These are phyloP conservation scores for Xerocomus potaroensis DNA, from an alignment of 768 basidiomycete species.

Conservation along the genomic window DNA sequence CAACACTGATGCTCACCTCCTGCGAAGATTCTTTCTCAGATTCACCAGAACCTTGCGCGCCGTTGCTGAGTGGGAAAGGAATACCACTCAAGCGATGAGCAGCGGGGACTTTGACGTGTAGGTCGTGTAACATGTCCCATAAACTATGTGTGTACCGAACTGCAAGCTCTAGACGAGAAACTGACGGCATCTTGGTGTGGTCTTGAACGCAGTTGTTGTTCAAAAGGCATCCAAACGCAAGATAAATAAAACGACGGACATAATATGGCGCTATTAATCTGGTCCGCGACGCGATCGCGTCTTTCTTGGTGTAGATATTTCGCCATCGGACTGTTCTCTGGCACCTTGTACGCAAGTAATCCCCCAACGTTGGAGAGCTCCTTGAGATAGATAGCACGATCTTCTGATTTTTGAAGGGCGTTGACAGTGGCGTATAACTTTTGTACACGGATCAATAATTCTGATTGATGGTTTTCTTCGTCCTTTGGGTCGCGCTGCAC, in stretches of 20 bases:
- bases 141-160: slow-evolving; percentile 63
- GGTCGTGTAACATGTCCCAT: slow-evolving; percentile 54
- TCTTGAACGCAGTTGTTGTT: slow-evolving; percentile 35
- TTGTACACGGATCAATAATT: slow-evolving; percentile 53
- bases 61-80: slow-evolving; percentile 36
- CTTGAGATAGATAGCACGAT: slow-evolving; percentile 56
- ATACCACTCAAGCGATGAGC: slow-evolving; percentile 40
- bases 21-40: slow-evolving; percentile 32
- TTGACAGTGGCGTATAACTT: slow-evolving; percentile 64
- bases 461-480: slow-evolving; percentile 40
- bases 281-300: slow-evolving; percentile 79
- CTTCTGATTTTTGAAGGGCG: slow-evolving; percentile 48
- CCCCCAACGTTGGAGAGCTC: slow-evolving; percentile 75
- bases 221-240: neutral
- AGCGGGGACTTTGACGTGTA: slow-evolving; percentile 42
- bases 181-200: slow-evolving; percentile 43
- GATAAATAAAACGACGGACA: slow-evolving; percentile 43
- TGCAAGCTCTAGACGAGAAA: slow-evolving; percentile 60
- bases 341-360: slow-evolving; percentile 77
- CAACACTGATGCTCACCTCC: slow-evolving; percentile 31
- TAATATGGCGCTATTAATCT: slow-evolving; percentile 83
- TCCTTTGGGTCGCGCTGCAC: slow-evolving; percentile 23
- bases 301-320: slow-evolving; percentile 74
- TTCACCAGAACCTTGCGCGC: slow-evolving; percentile 18
- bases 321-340: slow-evolving; percentile 70